Evolutionary conservation across 441 rosid species (phyloP).

Genomic region (Erysimum cheiri): DNA sequence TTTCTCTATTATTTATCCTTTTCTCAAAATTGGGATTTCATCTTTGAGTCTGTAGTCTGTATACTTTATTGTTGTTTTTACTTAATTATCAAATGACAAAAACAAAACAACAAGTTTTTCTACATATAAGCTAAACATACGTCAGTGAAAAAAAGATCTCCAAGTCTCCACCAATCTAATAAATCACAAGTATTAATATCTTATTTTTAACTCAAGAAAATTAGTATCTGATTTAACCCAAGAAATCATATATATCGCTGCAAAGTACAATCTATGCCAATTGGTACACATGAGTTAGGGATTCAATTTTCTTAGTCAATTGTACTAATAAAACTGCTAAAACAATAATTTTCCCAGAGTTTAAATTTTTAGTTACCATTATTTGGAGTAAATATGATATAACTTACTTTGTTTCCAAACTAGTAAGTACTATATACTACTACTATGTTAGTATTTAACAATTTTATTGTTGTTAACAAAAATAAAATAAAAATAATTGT

Average conservation of each 20-base stretch:
- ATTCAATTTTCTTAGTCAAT: not conserved
- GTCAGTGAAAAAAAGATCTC: not conserved
- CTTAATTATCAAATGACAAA: too few species aligned
- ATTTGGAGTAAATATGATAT: not conserved
- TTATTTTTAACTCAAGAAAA: not conserved
- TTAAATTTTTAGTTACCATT: not conserved
- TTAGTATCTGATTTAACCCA: not conserved
- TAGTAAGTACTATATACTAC: too few species aligned
- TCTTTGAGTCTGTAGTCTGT: too few species aligned
- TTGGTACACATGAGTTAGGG: not conserved
- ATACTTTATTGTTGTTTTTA: too few species aligned
- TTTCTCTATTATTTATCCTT: conserved; percentile 5
- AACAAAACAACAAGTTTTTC: not conserved
- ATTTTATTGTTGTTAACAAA: too few species aligned
- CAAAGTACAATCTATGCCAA: not conserved
- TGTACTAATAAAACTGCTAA: conserved; percentile 1
- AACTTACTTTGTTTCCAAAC: not conserved
- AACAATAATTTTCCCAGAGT: not conserved
- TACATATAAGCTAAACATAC: not conserved
- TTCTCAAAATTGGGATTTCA: conserved; percentile 1
- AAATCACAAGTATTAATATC: not conserved
- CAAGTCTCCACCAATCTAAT: not conserved
- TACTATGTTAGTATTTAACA: too few species aligned
- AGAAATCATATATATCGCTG: not conserved
- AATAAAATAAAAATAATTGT: not conserved